These are phyloP conservation scores for Nakazawaea pomicola DNA, from an alignment of 805 yeast genomes.

Conservation along the genomic window DNA sequence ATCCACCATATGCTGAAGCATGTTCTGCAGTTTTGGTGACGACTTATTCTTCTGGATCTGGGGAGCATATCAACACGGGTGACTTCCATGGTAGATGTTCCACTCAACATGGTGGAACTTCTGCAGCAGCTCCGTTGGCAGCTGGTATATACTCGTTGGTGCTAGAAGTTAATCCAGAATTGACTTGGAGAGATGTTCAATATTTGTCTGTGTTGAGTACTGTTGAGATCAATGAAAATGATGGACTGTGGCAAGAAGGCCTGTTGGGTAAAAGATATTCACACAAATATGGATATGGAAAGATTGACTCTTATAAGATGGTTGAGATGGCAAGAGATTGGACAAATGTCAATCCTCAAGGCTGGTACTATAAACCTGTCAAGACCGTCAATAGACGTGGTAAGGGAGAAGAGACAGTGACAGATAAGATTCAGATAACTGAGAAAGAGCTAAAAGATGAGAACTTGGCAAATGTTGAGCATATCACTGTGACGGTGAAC, in stretches of 20 bases:
- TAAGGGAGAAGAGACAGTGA: constrained; percentile 17
- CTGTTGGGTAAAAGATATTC: constrained; percentile 63
- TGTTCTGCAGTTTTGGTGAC: constrained; percentile 94
- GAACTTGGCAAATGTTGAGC: constrained; percentile 75
- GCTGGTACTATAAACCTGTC: constrained; percentile 61
- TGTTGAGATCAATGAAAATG: constrained; percentile 57
- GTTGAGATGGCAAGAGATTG: constrained; percentile 71
- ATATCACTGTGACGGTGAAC: constrained; percentile 76
- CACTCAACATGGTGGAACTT: constrained; percentile 85
- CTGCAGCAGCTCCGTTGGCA: constrained; percentile 98
- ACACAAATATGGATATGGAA: constrained; percentile 89
- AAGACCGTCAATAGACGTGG: constrained; percentile 26
- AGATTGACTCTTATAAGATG: constrained; percentile 73
- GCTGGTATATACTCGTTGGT: constrained; percentile 92
- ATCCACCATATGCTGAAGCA: constrained; percentile 86
- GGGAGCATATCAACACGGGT: constrained; percentile 85
- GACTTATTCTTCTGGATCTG: constrained; percentile 88
- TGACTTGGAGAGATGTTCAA: constrained; percentile 96
- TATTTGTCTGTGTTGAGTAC: constrained; percentile 73
- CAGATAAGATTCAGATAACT: constrained; percentile 40
- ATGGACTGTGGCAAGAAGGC: constrained; percentile 74
- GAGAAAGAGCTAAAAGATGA: constrained; percentile 43
- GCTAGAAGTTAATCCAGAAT: constrained; percentile 74
- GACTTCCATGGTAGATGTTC: constrained; percentile 71
- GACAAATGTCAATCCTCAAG: constrained; percentile 86